These are phyloP conservation scores for Pholiota molesta DNA, from an alignment of 768 basidiomycete species.

Conservation along the genomic window DNA sequence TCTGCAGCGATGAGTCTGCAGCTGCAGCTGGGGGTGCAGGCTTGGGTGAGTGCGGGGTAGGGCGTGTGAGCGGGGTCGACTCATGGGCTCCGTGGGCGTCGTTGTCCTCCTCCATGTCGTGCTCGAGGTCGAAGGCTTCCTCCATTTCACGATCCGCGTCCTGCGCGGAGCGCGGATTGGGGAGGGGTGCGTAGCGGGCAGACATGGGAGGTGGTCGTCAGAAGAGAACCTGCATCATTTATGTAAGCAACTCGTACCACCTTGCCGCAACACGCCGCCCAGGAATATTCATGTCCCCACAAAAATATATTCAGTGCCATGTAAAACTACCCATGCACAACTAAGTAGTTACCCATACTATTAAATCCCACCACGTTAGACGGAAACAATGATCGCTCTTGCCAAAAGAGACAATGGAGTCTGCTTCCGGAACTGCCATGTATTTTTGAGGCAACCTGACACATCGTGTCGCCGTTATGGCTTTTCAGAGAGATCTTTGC, in stretches of 20 bases:
- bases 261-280: neutral
- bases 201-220: conserved; percentile 37
- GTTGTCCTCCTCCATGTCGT: conserved; percentile 54
- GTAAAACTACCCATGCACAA: no score
- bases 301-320: neutral
- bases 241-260: conserved; percentile 4
- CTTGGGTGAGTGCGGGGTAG: conserved; percentile 12
- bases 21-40: conserved; percentile 12
- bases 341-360: no score
- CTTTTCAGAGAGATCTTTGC: no score
- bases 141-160: conserved; percentile 67
- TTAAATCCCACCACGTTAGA: no score
- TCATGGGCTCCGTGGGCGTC: conserved; percentile 44
- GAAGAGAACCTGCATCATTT: conserved; percentile 7
- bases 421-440: no score
- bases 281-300: neutral
- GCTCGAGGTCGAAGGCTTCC: conserved; percentile 73
- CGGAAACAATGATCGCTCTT: no score
- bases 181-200: conserved; percentile 54
- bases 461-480: no score
- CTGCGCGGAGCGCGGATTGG: conserved; percentile 47
- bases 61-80: conserved; percentile 40
- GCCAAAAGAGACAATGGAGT: no score
- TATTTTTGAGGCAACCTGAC: no score
- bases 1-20: conserved; percentile 9